A percentile compares a stretch with the other conserved stretches of the same genome.
Conservation (phyloP, 208 protist species). For the Polymyxa betae region DNA sequence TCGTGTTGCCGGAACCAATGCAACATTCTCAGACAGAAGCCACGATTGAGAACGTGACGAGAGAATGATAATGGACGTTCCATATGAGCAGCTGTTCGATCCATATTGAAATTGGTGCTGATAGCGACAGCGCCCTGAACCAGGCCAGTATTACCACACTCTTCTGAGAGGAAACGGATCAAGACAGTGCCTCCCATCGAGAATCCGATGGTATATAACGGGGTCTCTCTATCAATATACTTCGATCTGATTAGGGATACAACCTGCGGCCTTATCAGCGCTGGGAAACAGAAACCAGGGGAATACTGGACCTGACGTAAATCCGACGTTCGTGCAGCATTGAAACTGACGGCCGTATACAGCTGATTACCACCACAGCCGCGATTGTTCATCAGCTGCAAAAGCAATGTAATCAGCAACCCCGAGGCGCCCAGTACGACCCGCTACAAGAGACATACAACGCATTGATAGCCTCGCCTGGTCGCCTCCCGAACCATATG, state of each 20-base stretch:
- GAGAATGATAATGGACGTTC: not conserved
- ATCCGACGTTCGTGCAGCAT: constrained; percentile 40
- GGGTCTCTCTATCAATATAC: not conserved
- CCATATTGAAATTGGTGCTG: constrained; percentile 52
- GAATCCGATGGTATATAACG: constrained; percentile 17
- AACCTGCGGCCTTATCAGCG: not conserved
- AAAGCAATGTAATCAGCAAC: not conserved
- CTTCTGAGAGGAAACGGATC: constrained; percentile 21
- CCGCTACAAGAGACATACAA: not conserved
- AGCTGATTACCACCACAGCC: constrained; percentile 23
- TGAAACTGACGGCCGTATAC: not conserved
- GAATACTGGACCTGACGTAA: not conserved
- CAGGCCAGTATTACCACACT: not conserved
- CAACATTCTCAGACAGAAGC: not conserved
- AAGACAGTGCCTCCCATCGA: constrained; percentile 49
- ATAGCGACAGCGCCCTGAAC: constrained; percentile 17
- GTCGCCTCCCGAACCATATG: constrained; percentile 12
- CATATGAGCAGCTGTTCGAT: constrained; percentile 17
- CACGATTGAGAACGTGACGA: not conserved
- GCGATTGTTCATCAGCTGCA: constrained; percentile 47
- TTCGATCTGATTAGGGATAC: not conserved
- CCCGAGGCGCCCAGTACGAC: not conserved
- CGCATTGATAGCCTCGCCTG: constrained; percentile 39
- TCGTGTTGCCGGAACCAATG: constrained; percentile 20
- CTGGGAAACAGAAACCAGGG: not conserved